Evolutionary conservation across 176 grass and related monocot genomes (phyloP), one percentile per base, ranked within the genome.

Genomic region (Aegilops umbellulata): DNA sequence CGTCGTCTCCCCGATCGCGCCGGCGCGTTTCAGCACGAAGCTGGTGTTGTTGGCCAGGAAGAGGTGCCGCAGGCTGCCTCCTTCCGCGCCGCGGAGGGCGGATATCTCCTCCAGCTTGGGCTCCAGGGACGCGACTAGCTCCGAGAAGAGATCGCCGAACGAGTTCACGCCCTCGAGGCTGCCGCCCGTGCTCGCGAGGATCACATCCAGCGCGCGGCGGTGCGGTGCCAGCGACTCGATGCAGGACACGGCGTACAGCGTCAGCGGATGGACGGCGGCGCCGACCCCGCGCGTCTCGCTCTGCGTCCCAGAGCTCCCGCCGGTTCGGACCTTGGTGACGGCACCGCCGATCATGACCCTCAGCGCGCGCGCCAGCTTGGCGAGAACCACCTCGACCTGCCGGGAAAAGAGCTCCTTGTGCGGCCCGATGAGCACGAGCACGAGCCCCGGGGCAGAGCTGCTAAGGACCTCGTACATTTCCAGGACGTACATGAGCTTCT

Each of bases 1-100:
- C 78, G 22, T 30, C 62, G 26, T 30, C 62, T 73, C 38, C 36
- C 83, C 83, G 49, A 82, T 78, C 49, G 77, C 20, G 69, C 75
- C 35, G 49, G 23, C 83, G 51, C 30, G 83, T 34, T 16, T 47
- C 16, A 39, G 25, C 2, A 89, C 8, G 63, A 77, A 90, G 49
- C 62, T 42, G 27, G 41, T 3, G 79, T 70, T 86, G 78, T 69
- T 90, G 0, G 83, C 78, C 35, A 82, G 27, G 83, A 90, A 90
- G 14, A 90, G 69, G 11, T 86, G 62, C 61, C 27, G 27, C 47
- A 39, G 69, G 6, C 12, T 35, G 36, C 35, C 70, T 74, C 39
- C 70, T 0, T 27, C 39, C 4, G 20, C 23, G 1, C 39, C 13
- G 3, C 11, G 13, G 12, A 76, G 30, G 39, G 5, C 7, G 17